Conservation (phyloP, 257 asterid genomes). For the Marsdenia floribunda region DNA sequence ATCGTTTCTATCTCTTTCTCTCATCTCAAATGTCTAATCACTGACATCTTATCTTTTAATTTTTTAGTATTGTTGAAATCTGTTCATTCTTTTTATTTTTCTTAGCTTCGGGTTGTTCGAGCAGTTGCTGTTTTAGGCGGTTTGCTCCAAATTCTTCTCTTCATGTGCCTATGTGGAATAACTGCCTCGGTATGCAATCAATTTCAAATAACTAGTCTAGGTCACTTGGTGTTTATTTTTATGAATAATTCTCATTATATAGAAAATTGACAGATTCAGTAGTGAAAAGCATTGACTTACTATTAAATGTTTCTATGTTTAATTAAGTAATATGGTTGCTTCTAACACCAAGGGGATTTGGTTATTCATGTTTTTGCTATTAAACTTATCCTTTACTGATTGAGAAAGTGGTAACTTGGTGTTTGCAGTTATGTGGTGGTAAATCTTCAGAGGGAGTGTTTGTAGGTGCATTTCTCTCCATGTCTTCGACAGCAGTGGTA, state of each 20-base stretch:
- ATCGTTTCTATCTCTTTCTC: not conserved
- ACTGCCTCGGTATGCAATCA: slow-evolving; percentile 69
- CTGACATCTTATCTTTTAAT: not conserved
- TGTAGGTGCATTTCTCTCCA: slow-evolving; percentile 91
- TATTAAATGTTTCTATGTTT: not conserved
- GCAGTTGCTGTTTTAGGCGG: slow-evolving; percentile 99
- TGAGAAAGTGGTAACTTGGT: slow-evolving; percentile 16
- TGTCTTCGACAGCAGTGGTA: slow-evolving; percentile 99
- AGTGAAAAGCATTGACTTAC: not conserved
- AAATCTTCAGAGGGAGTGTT: slow-evolving; percentile 92
- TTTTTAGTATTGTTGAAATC: not conserved
- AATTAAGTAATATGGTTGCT: not conserved
- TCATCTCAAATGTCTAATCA: not conserved
- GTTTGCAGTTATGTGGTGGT: slow-evolving; percentile 90
- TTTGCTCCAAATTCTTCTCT: slow-evolving; percentile 78
- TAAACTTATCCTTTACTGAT: not conserved
- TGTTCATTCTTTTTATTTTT: slow-evolving; percentile 6
- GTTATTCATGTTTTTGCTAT: not conserved
- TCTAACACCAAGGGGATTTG: not conserved
- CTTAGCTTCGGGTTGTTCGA: slow-evolving; percentile 94
- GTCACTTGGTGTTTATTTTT: slow-evolving; percentile 14
- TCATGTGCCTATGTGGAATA: slow-evolving; percentile 92
- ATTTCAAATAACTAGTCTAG: not conserved
- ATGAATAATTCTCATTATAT: not conserved
- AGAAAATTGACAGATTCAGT: not conserved